Base-by-base conservation (phyloP, 108 stramenopile species). In the Asterionellopsis glacialis region DNA sequence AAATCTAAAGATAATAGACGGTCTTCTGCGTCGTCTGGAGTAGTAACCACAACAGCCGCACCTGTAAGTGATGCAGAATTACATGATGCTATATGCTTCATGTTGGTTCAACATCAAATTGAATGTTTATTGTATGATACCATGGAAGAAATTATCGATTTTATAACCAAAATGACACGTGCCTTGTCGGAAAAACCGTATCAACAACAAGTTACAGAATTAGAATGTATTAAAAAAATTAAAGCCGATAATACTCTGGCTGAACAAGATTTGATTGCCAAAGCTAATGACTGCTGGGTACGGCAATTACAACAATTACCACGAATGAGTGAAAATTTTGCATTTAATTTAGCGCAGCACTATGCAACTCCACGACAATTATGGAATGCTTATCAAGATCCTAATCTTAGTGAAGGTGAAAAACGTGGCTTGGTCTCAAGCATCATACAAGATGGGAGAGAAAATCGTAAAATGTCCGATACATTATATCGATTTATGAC, bases 291-390 rank as follows among this genome's bases (percentile, higher is more conserved):
- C 51, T 55, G 50, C 11, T 84, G 83, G 83, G n/a, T 72, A 6
- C 79, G 83, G 19, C 78, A 80, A 55, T 45, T 84, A 48, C 79
- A 80, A 48, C 70, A 71, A 54, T 19, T 84, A 0, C 76, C 73
- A 1, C 41, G 76, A n/a, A 19, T 84, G 14, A 76, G 75, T 25
- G 67, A 63, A 41, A 42, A 23, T 2, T 65, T 39, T 60, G 83
- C 83, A 12, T 65, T 52, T 13, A 57, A 68, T 22, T 16, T 77
- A 15, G 74, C 65, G 11, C 57, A 63, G 41, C 59, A 72, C 28
- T 80, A 72, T 55, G 79, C 82, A 1, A 84, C 83, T 13, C 11
- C 48, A 11, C 71, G 67, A 50, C 70, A 68, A 11, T 57, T 84
- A 13, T 75, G 66, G 67, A 56, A 75, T 38, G 70, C 65, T 19